A percentile compares a stretch with the other conserved stretches of the same genome.
These are phyloP conservation scores for Rhizopogon salebrosus DNA, from an alignment of 768 basidiomycete species.

Conservation along the genomic window DNA sequence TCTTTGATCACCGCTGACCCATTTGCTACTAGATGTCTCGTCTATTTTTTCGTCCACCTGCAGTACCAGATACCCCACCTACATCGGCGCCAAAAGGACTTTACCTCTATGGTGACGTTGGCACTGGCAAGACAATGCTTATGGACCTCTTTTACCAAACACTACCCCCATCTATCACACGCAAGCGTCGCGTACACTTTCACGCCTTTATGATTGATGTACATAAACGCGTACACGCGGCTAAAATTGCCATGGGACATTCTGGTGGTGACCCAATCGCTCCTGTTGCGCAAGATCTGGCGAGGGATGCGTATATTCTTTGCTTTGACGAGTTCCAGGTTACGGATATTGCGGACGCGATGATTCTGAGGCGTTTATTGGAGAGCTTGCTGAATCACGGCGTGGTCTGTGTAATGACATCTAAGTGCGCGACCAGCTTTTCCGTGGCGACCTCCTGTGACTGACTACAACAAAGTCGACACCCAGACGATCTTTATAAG, in stretches of 20 bases:
- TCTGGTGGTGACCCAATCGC: conserved; percentile 77
- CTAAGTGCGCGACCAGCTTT: conserved; percentile 67
- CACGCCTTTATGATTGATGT: conserved; percentile 99
- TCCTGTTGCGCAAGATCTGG: conserved; percentile 84
- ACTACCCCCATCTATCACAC: conserved; percentile 57
- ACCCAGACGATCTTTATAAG: conserved; percentile 96
- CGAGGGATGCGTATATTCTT: conserved; percentile 75
- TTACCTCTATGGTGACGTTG: conserved; percentile 95
- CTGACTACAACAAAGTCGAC: conserved; percentile 57
- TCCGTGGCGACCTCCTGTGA: not conserved
- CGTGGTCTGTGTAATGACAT: conserved; percentile 93
- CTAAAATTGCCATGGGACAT: conserved; percentile 67
- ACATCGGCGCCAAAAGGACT: conserved; percentile 73
- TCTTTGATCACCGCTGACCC: conserved; percentile 25
- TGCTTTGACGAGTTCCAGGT: conserved; percentile 99
- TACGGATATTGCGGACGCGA: conserved; percentile 96
- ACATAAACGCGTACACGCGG: conserved; percentile 84
- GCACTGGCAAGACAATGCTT: conserved; percentile 97
- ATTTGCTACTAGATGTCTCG: conserved; percentile 16
- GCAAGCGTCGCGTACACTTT: conserved; percentile 91
- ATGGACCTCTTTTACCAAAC: conserved; percentile 97
- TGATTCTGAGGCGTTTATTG: conserved; percentile 89
- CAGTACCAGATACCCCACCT: conserved; percentile 31
- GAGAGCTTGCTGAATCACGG: conserved; percentile 85
- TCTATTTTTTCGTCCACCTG: conserved; percentile 23